Evolutionary conservation across 345 rosid species (phyloP).

Genomic region (Syzygium grande): DNA sequence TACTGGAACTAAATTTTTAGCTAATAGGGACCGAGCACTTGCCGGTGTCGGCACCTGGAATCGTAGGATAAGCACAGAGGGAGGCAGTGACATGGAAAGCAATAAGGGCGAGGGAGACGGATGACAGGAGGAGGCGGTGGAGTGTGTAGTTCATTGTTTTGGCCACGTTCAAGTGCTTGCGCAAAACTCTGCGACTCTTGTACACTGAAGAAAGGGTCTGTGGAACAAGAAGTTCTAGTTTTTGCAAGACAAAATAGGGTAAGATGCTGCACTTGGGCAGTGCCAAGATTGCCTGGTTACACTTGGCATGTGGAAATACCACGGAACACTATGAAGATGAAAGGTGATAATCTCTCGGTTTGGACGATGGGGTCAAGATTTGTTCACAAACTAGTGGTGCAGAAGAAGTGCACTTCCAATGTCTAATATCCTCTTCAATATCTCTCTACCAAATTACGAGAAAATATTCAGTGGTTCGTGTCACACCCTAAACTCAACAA

Average conservation of each 20-base stretch:
- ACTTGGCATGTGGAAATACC: background rate
- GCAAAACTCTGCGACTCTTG: background rate
- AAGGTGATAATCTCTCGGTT: background rate
- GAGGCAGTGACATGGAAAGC: slow-evolving; percentile 3
- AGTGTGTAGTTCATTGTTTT: background rate
- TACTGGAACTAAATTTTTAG: slow-evolving; percentile 30
- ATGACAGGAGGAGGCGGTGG: slow-evolving; percentile 4
- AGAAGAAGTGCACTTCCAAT: background rate
- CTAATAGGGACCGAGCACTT: background rate
- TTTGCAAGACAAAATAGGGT: background rate
- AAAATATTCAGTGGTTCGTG: too few relatives aligned
- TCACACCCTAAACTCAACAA: too few relatives aligned
- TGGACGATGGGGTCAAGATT: background rate
- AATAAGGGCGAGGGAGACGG: background rate
- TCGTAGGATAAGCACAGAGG: slow-evolving; percentile 22
- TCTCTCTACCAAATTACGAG: background rate
- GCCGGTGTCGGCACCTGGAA: slow-evolving; percentile 18
- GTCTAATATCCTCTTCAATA: background rate
- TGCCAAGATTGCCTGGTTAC: background rate
- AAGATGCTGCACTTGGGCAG: background rate
- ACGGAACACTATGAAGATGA: background rate
- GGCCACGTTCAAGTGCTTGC: background rate
- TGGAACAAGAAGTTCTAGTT: background rate
- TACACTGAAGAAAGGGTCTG: background rate
- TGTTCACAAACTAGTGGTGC: background rate